phyloP scores from a whole-genome alignment of 2,329 filamentous ascomycete genomes.

The Penicillium sp. region DNA sequence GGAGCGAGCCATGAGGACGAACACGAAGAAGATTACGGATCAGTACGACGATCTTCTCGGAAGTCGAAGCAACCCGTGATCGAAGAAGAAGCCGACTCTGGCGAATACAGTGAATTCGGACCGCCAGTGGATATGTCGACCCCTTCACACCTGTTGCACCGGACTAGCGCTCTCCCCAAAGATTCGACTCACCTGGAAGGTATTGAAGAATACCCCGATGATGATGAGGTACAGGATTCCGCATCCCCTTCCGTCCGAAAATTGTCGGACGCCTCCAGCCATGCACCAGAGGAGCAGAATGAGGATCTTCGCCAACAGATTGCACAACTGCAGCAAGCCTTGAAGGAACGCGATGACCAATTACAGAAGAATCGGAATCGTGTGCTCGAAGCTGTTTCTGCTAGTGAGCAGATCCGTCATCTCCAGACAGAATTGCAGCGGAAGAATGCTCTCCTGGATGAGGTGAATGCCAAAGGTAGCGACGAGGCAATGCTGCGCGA shows the following conservation, averaged over 20 bases:
- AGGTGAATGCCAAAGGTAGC: slow-evolving; percentile 25
- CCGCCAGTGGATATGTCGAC: slow-evolving; percentile 47
- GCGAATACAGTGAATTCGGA: slow-evolving; percentile 44
- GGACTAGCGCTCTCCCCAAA: slow-evolving; percentile 27
- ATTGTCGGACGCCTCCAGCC: slow-evolving; percentile 20
- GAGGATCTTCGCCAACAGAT: slow-evolving; percentile 34
- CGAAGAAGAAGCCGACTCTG: slow-evolving; percentile 35
- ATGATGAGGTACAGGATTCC: slow-evolving; percentile 21
- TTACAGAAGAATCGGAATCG: slow-evolving; percentile 33
- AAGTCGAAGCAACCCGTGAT: slow-evolving; percentile 27
- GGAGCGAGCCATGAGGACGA: slow-evolving; percentile 17
- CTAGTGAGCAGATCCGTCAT: slow-evolving; percentile 40
- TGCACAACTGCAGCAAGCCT: slow-evolving; percentile 31
- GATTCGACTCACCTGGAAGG: slow-evolving; percentile 39
- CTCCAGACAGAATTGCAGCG: slow-evolving; percentile 41
- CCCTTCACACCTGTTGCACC: slow-evolving; percentile 41
- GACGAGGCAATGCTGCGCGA: slow-evolving; percentile 32
- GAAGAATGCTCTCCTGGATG: slow-evolving; percentile 31
- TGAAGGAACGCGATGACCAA: slow-evolving; percentile 38
- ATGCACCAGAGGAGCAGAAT: slow-evolving; percentile 19
- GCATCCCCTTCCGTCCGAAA: slow-evolving; percentile 31
- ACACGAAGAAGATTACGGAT: slow-evolving; percentile 7
- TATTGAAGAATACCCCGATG: slow-evolving; percentile 38
- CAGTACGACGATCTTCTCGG: slow-evolving; percentile 20
- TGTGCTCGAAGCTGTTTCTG: slow-evolving; percentile 38